Percentiles rank a stretch among this genome's conserved stretches.
phyloP scores from a whole-genome alignment of 371 early-diverging fungal species.

The Mortierella sp. region DNA sequence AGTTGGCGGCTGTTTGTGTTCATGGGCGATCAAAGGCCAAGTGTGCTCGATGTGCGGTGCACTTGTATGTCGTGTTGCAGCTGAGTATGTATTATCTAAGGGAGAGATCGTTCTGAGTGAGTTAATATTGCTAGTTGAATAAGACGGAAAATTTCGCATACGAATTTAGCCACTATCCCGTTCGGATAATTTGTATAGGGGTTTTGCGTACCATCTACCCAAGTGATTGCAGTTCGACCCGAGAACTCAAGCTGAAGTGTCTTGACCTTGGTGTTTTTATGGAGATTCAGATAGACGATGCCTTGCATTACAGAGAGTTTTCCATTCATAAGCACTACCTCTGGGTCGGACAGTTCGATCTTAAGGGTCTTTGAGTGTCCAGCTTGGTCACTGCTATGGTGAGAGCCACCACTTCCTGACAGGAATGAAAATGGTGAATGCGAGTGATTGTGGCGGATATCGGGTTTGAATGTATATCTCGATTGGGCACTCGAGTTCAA shows the following conservation, averaged over 20 bases:
- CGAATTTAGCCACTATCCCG: not conserved
- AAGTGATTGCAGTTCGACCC: slow-evolving; percentile 46
- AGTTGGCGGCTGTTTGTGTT: slow-evolving; percentile 51
- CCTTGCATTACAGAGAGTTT: slow-evolving; percentile 28
- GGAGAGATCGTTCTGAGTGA: not conserved
- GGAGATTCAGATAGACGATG: slow-evolving; percentile 31
- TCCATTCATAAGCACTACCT: slow-evolving; percentile 40
- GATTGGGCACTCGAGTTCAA: slow-evolving; percentile 10
- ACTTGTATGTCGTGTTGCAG: slow-evolving; percentile 41
- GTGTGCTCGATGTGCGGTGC: slow-evolving; percentile 53
- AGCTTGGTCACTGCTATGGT: not conserved
- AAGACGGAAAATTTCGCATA: not conserved
- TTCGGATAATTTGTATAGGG: not conserved
- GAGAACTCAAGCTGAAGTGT: slow-evolving; percentile 46
- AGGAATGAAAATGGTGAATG: slow-evolving; percentile 48
- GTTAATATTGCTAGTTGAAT: not conserved
- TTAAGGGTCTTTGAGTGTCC: slow-evolving; percentile 25
- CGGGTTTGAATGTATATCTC: not conserved
- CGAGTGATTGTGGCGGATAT: slow-evolving; percentile 13
- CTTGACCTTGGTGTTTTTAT: slow-evolving; percentile 52
- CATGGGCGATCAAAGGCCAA: slow-evolving; percentile 46
- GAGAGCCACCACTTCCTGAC: slow-evolving; percentile 7
- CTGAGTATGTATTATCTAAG: slow-evolving; percentile 52
- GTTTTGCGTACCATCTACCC: slow-evolving; percentile 48
- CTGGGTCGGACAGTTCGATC: slow-evolving; percentile 30